Evolutionary conservation across 176 grass and related monocot genomes (phyloP).

Genomic region (Oryza nivara): DNA sequence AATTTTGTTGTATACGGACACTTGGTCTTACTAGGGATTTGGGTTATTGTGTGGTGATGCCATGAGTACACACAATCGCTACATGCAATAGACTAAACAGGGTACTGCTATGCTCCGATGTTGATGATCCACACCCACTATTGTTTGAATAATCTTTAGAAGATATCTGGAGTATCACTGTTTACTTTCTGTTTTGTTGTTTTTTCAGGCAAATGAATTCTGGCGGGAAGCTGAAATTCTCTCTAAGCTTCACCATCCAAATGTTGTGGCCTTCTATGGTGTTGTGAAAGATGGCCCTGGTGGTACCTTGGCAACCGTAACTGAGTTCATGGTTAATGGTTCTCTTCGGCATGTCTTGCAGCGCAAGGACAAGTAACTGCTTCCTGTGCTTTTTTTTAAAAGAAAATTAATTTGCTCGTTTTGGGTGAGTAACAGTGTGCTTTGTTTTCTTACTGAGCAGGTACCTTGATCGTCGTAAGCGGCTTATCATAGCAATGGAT

Average conservation of each 20-base stretch:
- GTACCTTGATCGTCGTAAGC: constrained; percentile 83
- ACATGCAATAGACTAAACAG: constrained; percentile 2
- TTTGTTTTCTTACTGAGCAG: constrained; percentile 40
- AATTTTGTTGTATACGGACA: neutral
- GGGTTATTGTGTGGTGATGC: neutral
- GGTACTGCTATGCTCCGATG: neutral
- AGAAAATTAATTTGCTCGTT: constrained; percentile 21
- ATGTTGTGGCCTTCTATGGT: constrained; percentile 95
- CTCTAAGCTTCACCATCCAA: constrained; percentile 93
- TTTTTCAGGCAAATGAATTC: constrained; percentile 83
- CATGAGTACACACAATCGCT: neutral
- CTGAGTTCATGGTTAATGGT: constrained; percentile 98
- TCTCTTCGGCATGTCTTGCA: constrained; percentile 94
- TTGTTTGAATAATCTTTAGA: constrained; percentile 1
- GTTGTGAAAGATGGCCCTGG: constrained; percentile 90
- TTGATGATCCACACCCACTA: neutral
- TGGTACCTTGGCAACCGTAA: constrained; percentile 86
- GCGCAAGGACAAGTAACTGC: constrained; percentile 89
- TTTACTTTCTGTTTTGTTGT: constrained; percentile 34
- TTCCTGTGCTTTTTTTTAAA: constrained; percentile 13
- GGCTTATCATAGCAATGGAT: constrained; percentile 92
- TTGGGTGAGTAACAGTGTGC: constrained; percentile 34
- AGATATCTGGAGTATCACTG: neutral
- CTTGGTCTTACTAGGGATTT: constrained; percentile 26
- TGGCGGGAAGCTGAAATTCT: constrained; percentile 98